Evolutionary conservation across 2,329 filamentous ascomycete genomes (phyloP), one percentile per base, ranked within the genome.

Genomic region (Thielaviopsis euricoi): DNA sequence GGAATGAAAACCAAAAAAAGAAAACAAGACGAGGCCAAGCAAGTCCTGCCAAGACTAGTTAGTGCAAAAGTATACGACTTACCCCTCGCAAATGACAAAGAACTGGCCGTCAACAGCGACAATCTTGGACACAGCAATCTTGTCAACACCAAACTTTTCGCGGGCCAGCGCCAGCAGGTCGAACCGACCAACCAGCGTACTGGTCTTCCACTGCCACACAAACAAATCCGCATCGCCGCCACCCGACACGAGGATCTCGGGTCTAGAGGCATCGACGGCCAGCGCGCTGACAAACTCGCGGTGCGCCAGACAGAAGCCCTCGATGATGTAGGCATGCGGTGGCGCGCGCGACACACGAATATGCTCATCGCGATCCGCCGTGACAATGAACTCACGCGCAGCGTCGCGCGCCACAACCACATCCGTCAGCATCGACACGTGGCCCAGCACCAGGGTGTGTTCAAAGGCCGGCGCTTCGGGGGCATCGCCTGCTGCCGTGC

Each of bases 351-450:
- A 95, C 21, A 96, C 76, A 43, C 93, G 86, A 65, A 98, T 91
- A 70, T 98, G 93, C 63, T 82, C 75, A 66, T 81, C 78, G 13
- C 79, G 73, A 62, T 81, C 76, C 6, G 72, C 74, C 0, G 79
- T 80, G 63, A 82, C 62, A 66, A 82, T 78, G 63, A 80, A 80
- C 17, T 68, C 69, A 26, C 68, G 67, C 23, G 64, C 68, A 60
- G 63, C 71, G 6, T 75, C 76, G 6, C 26, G 25, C 5, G 26
- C 55, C 49, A 81, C 74, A 2, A 75, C 70, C 55, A 96, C 68
- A 65, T 88, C 84, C 1, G 90, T 96, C 54, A 98, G 80, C 81
- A 97, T 87, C 0, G 91, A 96, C 15, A 98, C 93, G 70, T 98
- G 93, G 13, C 93, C 93, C 0, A 98, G 80, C 7, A 96, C 74